Base-by-base conservation (phyloP, 257 asterid genomes). In the Solanum pinnatisectum region DNA sequence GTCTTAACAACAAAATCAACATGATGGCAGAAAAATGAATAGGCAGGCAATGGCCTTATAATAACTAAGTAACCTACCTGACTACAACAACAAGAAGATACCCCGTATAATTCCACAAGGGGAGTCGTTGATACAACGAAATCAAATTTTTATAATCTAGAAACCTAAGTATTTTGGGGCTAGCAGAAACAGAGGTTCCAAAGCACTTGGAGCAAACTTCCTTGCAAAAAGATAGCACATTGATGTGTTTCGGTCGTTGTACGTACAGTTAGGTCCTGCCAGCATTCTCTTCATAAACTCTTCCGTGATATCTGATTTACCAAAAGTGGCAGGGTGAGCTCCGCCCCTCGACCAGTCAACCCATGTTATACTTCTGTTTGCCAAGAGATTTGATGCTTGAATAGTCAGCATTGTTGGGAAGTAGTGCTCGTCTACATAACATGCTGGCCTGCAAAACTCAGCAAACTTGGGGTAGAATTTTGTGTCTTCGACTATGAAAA, bases 331-430 rank as follows among this genome's bases (percentile, higher is more conserved):
- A 4, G 94, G 94, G 83, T 92, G 94, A 23, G 93, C 84, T 3
- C 94, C 94, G 0, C 94, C 94, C 84, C 93, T 87, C 10, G 94
- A 92, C 94, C 93, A 92, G 46, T 92, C 94, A 32, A 92, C 92
- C 93, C 92, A 91, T 39, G 93, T 92, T 25, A 92, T 60, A 76
- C 93, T 92, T 88, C 94, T 83, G 78, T 92, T 92, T 13, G 93
- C 93, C 89, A 92, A 44, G 42, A 68, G 88, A 39, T 78, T 83
- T 36, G 88, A 87, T 22, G 93, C 93, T 84, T 89, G 87, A 85
- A 91, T 90, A 2, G 91, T 89, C 40, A 92, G 39, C 94, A 91
- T 92, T 22, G 93, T 92, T 2, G 93, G 94, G 74, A 91, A 92
- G 86, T 92, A 92, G 77, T 92, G 93, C 88, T 92, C 93, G 30